Percentiles rank a stretch among this genome's conserved stretches.
These are phyloP conservation scores for Aspergillus fijiensis DNA, from an alignment of 2,329 filamentous ascomycete species.

Conservation along the genomic window DNA sequence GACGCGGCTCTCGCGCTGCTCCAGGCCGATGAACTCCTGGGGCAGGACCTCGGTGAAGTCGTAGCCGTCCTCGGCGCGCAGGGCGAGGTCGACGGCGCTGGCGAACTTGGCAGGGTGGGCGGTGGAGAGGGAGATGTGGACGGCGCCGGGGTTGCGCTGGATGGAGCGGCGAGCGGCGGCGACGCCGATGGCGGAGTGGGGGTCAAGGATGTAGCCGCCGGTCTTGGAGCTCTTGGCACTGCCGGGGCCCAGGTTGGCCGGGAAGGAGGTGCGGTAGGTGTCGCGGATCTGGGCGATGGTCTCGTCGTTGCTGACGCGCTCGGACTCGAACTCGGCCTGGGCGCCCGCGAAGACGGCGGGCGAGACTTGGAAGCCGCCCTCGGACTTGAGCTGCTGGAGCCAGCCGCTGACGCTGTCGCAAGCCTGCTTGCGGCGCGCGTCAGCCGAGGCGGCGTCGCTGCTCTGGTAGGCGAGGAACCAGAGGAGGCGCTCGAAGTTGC, in stretches of 20 bases:
- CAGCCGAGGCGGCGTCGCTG: slow-evolving; percentile 44
- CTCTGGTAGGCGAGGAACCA: slow-evolving; percentile 84
- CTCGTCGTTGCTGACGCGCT: slow-evolving; percentile 64
- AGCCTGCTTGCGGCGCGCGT: slow-evolving; percentile 50
- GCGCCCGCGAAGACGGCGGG: slow-evolving; percentile 69
- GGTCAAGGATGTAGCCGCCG: slow-evolving; percentile 80
- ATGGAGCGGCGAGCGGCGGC: slow-evolving; percentile 72
- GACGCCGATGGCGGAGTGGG: slow-evolving; percentile 86
- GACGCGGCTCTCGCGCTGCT: slow-evolving; percentile 72
- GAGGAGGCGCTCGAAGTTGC: slow-evolving; percentile 92
- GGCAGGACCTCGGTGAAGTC: slow-evolving; percentile 78
- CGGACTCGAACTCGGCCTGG: slow-evolving; percentile 74
- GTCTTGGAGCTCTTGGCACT: slow-evolving; percentile 40
- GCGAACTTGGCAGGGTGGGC: slow-evolving; percentile 96
- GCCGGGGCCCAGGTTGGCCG: slow-evolving; percentile 39
- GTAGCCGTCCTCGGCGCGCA: slow-evolving; percentile 70
- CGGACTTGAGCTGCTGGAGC: slow-evolving; percentile 76
- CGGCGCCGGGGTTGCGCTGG: slow-evolving; percentile 49
- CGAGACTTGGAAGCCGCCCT: slow-evolving; percentile 81
- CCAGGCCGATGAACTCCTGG: slow-evolving; percentile 75
- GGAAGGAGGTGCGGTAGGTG: slow-evolving; percentile 58
- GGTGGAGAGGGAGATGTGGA: slow-evolving; percentile 84
- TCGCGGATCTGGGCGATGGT: slow-evolving; percentile 66
- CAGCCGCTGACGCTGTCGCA: slow-evolving; percentile 75
- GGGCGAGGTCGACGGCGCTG: slow-evolving; percentile 75